phyloP scores from a whole-genome alignment of 192 early-diverging fungal genomes.

The Linnemannia hyalina region DNA sequence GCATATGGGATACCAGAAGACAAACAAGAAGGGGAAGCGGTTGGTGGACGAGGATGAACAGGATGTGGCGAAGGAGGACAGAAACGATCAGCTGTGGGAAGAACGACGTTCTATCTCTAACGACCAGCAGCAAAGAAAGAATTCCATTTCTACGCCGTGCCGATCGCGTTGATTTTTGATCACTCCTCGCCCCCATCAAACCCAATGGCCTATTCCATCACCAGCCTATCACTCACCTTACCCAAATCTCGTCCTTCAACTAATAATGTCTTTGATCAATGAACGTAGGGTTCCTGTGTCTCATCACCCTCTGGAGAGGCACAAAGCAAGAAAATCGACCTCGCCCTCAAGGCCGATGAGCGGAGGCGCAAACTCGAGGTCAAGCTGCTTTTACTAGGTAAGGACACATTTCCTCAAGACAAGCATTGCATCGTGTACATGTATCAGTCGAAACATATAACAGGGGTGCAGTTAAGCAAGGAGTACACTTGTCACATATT shows the following conservation, averaged over 20 bases:
- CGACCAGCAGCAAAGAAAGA: no score
- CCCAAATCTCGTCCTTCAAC: no score
- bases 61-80: neutral
- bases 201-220: no score
- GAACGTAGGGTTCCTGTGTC: conserved; percentile 39
- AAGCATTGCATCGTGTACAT: neutral
- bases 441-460: neutral
- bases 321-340: conserved; percentile 47
- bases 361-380: conserved; percentile 42
- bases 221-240: no score
- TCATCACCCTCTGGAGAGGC: conserved; percentile 30
- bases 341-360: conserved; percentile 41
- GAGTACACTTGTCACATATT: no score
- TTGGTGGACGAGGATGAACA: neutral
- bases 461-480: neutral
- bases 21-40: neutral
- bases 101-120: neutral
- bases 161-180: no score
- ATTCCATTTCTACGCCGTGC: no score
- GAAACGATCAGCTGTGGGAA: neutral
- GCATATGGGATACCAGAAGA: neutral
- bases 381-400: conserved; percentile 54
- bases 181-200: no score
- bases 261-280: neutral
- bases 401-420: neutral